Percentiles rank a stretch among this genome's conserved stretches.
phyloP scores from a whole-genome alignment of 2,329 filamentous ascomycete species.

The Ceratocystis papillata region DNA sequence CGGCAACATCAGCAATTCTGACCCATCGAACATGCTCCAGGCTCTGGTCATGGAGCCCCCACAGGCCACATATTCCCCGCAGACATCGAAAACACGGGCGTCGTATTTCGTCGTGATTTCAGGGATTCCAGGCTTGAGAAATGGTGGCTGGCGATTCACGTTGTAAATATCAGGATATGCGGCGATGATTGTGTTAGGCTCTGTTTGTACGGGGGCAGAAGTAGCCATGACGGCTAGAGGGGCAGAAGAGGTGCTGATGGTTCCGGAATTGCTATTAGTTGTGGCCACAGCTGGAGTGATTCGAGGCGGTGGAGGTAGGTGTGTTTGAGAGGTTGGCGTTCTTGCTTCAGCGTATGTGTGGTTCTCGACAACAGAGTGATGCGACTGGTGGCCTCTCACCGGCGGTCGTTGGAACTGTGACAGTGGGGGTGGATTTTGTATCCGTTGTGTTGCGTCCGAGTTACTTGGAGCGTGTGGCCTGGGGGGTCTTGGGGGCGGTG shows the following conservation, averaged over 20 bases:
- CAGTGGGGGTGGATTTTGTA: constrained; percentile 11
- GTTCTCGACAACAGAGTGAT: constrained; percentile 22
- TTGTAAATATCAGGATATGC: constrained; percentile 77
- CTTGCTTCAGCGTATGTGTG: constrained; percentile 15
- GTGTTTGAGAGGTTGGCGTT: constrained; percentile 6
- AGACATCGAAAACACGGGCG: constrained; percentile 74
- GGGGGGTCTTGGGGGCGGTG: constrained; percentile 20
- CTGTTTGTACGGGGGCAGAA: constrained; percentile 28
- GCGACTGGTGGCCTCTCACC: constrained; percentile 21
- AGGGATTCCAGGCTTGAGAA: constrained; percentile 57
- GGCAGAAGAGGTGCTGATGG: constrained; percentile 24
- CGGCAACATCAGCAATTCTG: constrained; percentile 65
- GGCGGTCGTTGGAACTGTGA: constrained; percentile 20
- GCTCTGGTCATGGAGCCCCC: constrained; percentile 77
- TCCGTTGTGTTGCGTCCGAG: constrained; percentile 6
- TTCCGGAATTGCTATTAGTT: constrained; percentile 23
- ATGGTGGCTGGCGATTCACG: constrained; percentile 73
- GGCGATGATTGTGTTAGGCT: constrained; percentile 42
- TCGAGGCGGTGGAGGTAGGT: constrained; percentile 17
- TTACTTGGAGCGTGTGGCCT: constrained; percentile 16
- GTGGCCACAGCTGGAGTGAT: constrained; percentile 25
- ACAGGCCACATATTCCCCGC: constrained; percentile 76
- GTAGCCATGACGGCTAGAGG: constrained; percentile 21
- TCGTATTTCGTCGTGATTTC: constrained; percentile 82
- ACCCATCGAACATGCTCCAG: constrained; percentile 76